phyloP scores from a whole-genome alignment of 83 land plant genomes.

The Picea engelmannii region DNA sequence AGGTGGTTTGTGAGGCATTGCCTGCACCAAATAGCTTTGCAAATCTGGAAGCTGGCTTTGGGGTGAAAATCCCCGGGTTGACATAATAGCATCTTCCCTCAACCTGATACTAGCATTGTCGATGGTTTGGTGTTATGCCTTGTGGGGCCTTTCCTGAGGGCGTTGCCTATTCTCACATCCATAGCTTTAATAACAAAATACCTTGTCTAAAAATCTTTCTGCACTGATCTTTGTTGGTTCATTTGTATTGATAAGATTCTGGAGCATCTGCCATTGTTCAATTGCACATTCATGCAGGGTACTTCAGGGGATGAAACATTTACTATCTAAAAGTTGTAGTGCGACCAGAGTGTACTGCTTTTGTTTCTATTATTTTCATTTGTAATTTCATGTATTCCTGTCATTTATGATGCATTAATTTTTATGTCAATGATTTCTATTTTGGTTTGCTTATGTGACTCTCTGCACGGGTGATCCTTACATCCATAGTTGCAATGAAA shows the following conservation, averaged over 20 bases:
- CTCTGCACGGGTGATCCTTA: neutral
- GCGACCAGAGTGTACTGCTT: neutral
- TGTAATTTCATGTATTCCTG: neutral
- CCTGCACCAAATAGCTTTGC: no score
- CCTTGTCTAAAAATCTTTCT: constrained; percentile 1
- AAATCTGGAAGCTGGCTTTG: no score
- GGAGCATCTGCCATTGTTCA: neutral
- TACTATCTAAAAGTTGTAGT: neutral
- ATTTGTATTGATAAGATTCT: neutral
- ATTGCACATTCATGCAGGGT: neutral
- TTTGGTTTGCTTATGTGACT: neutral
- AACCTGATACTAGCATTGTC: no score
- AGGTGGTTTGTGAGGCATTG: no score
- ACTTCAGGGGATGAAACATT: neutral
- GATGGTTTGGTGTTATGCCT: no score
- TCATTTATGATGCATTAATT: neutral
- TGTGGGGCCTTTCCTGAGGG: no score
- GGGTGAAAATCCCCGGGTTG: no score
- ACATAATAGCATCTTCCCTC: no score
- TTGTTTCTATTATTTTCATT: neutral
- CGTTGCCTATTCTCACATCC: neutral
- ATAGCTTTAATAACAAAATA: neutral
- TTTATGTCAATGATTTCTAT: neutral
- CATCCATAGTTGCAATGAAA: neutral
- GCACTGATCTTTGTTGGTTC: neutral